Conservation (phyloP, 768 basidiomycete species). For the Leucosporidium scottii region DNA sequence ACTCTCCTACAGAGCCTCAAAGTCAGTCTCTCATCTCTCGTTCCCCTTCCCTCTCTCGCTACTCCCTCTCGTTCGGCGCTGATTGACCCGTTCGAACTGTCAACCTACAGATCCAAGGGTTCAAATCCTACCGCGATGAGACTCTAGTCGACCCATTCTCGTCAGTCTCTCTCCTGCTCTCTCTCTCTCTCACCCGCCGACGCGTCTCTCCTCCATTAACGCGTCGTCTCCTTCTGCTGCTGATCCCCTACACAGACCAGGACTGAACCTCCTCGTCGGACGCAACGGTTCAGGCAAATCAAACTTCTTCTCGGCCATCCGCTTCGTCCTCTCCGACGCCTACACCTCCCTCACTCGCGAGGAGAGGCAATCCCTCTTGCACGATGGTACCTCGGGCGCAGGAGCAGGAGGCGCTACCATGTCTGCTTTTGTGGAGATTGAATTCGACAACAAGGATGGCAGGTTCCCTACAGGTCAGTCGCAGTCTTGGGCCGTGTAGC, state of each 20-base stretch:
- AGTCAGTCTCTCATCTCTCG: too few relatives aligned
- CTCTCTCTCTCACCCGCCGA: not conserved
- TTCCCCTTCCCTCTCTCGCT: too few relatives aligned
- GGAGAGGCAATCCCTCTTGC: constrained; percentile 84
- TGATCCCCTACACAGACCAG: constrained; percentile 46
- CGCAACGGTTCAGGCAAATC: constrained; percentile 97
- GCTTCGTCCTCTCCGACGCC: constrained; percentile 94
- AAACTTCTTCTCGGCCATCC: constrained; percentile 97
- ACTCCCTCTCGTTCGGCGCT: not conserved
- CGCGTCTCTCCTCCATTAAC: not conserved
- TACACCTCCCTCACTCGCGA: constrained; percentile 92
- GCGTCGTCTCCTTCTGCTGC: not conserved
- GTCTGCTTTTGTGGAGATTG: constrained; percentile 92
- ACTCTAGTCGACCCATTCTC: constrained; percentile 78
- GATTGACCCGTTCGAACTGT: not conserved
- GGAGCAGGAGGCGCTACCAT: constrained; percentile 55
- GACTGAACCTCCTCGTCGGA: constrained; percentile 93
- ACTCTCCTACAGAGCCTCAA: too few relatives aligned
- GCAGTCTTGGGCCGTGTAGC: too few relatives aligned
- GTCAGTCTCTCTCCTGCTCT: constrained; percentile 28
- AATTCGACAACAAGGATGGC: constrained; percentile 90
- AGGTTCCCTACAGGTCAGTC: constrained; percentile 64
- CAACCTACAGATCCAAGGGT: constrained; percentile 64
- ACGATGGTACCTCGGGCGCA: constrained; percentile 71
- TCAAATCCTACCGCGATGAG: constrained; percentile 74